Base-by-base conservation (phyloP, 2,329 filamentous ascomycete genomes). In the Mollisia scopiformis region DNA sequence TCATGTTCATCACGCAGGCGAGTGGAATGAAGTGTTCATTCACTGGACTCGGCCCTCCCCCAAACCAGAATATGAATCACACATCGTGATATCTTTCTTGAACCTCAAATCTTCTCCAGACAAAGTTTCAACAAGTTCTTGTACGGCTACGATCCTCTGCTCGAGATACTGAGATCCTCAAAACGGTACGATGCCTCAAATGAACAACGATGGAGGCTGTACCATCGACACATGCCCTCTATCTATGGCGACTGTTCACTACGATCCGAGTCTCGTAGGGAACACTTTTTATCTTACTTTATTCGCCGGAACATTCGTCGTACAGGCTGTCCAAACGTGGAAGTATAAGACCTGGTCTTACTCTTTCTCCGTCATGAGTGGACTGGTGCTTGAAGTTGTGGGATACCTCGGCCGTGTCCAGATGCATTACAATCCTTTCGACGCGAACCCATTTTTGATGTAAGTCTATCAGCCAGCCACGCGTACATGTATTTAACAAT, bases 271-370 rank as follows among this genome's bases (percentile, higher is more conserved):
- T 2, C 30, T 62, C 10, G 43, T 25, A 2, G 66, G 59, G 1
- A 68, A 68, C 16, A 79, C 83, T 72, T 39, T 67, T 23, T 59
- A 47, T 25, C 57, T 63, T 19, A 46, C 46, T 5, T 47, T 68
- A 27, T 70, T 68, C 50, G 59, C 47, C 13, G 21, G 59, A 16
- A 47, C 69, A 1, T 57, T 70, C 2, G 11, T 67, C 4, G 51
- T 61, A n/a, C 68, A 69, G 33, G 23, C 63, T 25, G 66, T 65
- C 8, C 55, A 62, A 37, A 56, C 57, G 5, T 72, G 82, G 55
- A 76, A 74, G 55, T 82, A 79, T 69, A 78, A 77, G 58, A 84
- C 84, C 65, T 87, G 82, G 80, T 83, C 82, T 5, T 88, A 84
- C 74, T 76, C 78, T 53, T 66, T 80, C 14, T 78, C 80, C 46